Evolutionary conservation across 768 basidiomycete genomes (phyloP).

Genomic region (Multifurca ochricompacta): DNA sequence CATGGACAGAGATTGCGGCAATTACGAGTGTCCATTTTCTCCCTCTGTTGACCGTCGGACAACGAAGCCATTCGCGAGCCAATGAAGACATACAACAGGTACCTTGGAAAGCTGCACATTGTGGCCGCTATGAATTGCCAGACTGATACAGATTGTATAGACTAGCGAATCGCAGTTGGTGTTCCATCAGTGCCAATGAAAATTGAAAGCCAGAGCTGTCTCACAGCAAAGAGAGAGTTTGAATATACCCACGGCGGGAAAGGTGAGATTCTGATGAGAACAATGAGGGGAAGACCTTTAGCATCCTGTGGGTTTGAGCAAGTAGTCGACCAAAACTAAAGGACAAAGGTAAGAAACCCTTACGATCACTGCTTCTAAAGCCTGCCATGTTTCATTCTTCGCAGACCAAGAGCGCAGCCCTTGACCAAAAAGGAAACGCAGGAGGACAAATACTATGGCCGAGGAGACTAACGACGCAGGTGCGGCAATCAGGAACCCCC

Average conservation of each 20-base stretch:
- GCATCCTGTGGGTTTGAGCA: slow-evolving; percentile 37
- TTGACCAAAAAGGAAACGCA: slow-evolving; percentile 52
- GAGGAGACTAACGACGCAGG: slow-evolving; percentile 57
- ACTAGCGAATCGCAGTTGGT: slow-evolving; percentile 31
- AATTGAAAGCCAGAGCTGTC: slow-evolving; percentile 26
- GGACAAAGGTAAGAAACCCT: slow-evolving; percentile 23
- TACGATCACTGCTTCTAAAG: slow-evolving; percentile 68
- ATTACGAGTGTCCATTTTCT: slow-evolving; percentile 69
- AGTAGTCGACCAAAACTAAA: neutral
- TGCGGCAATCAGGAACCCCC: slow-evolving; percentile 62
- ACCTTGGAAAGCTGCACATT: slow-evolving; percentile 59
- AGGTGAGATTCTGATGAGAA: slow-evolving; percentile 73
- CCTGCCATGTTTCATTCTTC: slow-evolving; percentile 67
- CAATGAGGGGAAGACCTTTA: slow-evolving; percentile 74
- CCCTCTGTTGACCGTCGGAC: slow-evolving; percentile 68
- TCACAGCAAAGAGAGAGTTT: slow-evolving; percentile 71
- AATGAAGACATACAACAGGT: slow-evolving; percentile 67
- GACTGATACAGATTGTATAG: slow-evolving; percentile 64
- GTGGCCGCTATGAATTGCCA: slow-evolving; percentile 76
- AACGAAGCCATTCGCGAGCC: slow-evolving; percentile 67
- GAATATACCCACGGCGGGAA: slow-evolving; percentile 86
- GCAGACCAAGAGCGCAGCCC: slow-evolving; percentile 53
- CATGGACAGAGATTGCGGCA: slow-evolving; percentile 10
- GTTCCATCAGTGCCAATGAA: neutral
- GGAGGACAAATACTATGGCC: slow-evolving; percentile 47